Base-by-base conservation (phyloP, 768 basidiomycete genomes). In the Podaxis mareebaensis region DNA sequence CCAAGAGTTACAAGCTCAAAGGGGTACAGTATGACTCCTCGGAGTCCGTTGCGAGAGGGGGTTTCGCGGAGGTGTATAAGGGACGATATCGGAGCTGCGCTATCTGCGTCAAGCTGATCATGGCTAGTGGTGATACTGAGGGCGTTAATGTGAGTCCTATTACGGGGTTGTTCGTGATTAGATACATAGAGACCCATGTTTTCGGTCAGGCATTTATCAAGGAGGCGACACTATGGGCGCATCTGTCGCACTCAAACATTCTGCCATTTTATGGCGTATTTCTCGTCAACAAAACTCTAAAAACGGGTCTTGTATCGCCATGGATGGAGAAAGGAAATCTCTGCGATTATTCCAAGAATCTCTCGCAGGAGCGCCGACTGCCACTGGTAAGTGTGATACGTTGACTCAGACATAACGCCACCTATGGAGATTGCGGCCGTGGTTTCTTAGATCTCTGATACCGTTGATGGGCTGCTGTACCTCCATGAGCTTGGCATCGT, bases 241-340 rank as follows among this genome's bases (percentile, higher is more conserved):
- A 75, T 59, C 55, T 79, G 6, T 66, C 60, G 0, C 78, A 79
- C 60, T 68, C 70, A 0, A 77, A 78, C 42, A 72, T 79, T n/a
- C 64, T 79, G 28, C 77, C 76, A 2, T 63, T 79, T 26, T 72
- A 74, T 66, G 77, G 78, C 1, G 53, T 74, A 13, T 78, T 67
- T 44, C 61, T 66, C 13, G 48, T 66, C 24, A 53, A 55, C 10
- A 51, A 20, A 11, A 11, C 8, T 10, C 53, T 15, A 42, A 22
- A 28, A 30, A 44, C 46, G 28, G 51, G 63, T 20, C 49, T 72
- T 2, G 62, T 72, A 0, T 70, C 69, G 4, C 70, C 70, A 5
- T 72, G 67, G 67, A 67, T 67, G 40, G 60, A 55, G 15, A 67
- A 72, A 38, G 70, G 68, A 17, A 68, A 61, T 33, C 58, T 70